These are phyloP conservation scores for Pyricularia grisea DNA, from an alignment of 2,329 filamentous ascomycete genomes.

Conservation along the genomic window DNA sequence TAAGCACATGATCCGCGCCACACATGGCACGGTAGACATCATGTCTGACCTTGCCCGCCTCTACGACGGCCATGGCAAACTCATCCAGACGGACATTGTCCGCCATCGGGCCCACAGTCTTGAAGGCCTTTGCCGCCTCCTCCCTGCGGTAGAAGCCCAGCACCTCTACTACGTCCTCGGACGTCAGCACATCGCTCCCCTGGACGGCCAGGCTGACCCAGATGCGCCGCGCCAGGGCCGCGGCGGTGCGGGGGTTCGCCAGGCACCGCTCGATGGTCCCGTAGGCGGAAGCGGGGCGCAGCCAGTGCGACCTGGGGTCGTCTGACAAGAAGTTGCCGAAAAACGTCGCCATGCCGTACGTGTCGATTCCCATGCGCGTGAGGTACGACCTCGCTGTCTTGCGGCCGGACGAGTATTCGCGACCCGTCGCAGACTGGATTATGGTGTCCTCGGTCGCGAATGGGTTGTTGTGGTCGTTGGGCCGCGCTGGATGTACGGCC, in stretches of 20 bases:
- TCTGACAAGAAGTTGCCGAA: conserved; percentile 17
- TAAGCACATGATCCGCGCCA: conserved; percentile 19
- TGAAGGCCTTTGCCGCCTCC: conserved; percentile 12
- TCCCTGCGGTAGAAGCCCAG: conserved; percentile 15
- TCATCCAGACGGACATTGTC: conserved; percentile 19
- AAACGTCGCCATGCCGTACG: conserved; percentile 15
- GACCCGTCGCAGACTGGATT: conserved; percentile 17
- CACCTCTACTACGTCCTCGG: conserved; percentile 17
- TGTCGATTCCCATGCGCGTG: conserved; percentile 15
- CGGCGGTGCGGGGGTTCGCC: conserved; percentile 15
- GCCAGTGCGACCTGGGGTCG: conserved; percentile 15
- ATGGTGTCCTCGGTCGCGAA: conserved; percentile 16
- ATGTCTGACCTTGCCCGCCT: conserved; percentile 16
- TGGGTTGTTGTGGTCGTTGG: conserved; percentile 4
- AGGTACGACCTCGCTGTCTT: conserved; percentile 16
- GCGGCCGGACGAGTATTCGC: conserved; percentile 13
- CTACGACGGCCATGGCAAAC: conserved; percentile 16
- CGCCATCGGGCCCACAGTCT: conserved; percentile 37
- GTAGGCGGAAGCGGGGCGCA: conserved; percentile 16
- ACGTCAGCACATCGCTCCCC: conserved; percentile 12
- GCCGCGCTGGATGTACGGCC: conserved; percentile 14
- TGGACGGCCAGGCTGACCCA: conserved; percentile 18
- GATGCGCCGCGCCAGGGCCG: conserved; percentile 17
- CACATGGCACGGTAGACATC: conserved; percentile 18
- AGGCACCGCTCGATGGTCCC: conserved; percentile 16